Percentiles rank a stretch among this genome's conserved stretches.
These are phyloP conservation scores for Flaveria linearis DNA, from an alignment of 129 eudicot genomes.

Conservation along the genomic window DNA sequence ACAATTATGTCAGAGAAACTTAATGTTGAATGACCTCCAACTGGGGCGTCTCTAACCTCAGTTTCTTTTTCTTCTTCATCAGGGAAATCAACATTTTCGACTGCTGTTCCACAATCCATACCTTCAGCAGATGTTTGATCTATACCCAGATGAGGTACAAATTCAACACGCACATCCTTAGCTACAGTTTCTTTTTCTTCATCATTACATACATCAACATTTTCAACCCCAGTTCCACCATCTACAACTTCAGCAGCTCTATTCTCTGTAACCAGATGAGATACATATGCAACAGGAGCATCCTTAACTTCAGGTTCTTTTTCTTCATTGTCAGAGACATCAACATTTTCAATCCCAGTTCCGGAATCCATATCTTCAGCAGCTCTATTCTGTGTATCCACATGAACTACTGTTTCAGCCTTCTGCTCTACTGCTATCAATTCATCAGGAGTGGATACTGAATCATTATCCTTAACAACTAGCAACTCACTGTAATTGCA, in stretches of 20 bases:
- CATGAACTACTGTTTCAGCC: conserved; percentile 29
- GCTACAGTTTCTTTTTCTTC: conserved; percentile 27
- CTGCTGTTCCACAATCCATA: conserved; percentile 19
- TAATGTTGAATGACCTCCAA: conserved; percentile 25
- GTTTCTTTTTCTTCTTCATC: conserved; percentile 35
- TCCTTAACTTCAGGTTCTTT: conserved; percentile 29
- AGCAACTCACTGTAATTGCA: conserved; percentile 26
- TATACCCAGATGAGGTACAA: conserved; percentile 21
- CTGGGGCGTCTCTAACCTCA: conserved; percentile 32
- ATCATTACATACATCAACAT: conserved; percentile 26
- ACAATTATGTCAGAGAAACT: conserved; percentile 22
- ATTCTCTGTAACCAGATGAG: conserved; percentile 28
- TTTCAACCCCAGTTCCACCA: conserved; percentile 27
- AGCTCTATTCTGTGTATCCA: conserved; percentile 14
- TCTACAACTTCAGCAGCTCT: conserved; percentile 4
- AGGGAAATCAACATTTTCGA: conserved; percentile 34
- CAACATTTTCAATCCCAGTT: conserved; percentile 25
- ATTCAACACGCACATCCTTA: conserved; percentile 33
- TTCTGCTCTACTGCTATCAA: conserved; percentile 33
- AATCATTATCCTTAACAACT: conserved; percentile 28
- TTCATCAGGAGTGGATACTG: conserved; percentile 29
- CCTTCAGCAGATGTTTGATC: conserved; percentile 26
- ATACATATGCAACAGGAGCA: conserved; percentile 22
- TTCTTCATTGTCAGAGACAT: conserved; percentile 29
- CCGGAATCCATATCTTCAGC: conserved; percentile 17